Percentiles rank a stretch among this genome's conserved stretches.
Evolutionary conservation across 345 rosid species (phyloP).

Genomic region (Eucalyptus paniculata): DNA sequence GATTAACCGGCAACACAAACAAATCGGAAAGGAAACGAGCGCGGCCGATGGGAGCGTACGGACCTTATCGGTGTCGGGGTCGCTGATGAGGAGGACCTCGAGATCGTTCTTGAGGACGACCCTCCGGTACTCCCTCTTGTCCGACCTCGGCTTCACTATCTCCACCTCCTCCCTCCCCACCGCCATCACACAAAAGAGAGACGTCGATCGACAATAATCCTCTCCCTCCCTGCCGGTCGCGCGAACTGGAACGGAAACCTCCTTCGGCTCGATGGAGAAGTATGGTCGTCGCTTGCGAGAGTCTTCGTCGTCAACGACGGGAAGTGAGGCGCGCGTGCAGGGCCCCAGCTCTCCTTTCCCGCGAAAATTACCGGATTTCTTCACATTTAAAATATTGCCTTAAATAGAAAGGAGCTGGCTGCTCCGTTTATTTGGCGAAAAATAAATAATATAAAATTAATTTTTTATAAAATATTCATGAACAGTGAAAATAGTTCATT

Average conservation of each 20-base stretch:
- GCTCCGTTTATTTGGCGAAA: no score
- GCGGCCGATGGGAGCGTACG: not conserved
- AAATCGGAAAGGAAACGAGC: not conserved
- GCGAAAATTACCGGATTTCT: not conserved
- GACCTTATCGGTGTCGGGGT: constrained; percentile 86
- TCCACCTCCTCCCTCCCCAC: constrained; percentile 23
- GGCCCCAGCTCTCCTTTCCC: not conserved
- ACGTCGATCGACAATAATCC: not conserved
- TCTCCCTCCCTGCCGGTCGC: not conserved
- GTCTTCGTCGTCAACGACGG: not conserved
- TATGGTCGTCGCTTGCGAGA: not conserved
- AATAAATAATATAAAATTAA: no score
- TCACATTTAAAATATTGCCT: not conserved
- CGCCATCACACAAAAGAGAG: constrained; percentile 9
- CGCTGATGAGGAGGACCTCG: constrained; percentile 70
- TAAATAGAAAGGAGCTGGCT: not conserved
- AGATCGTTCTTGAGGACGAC: constrained; percentile 61
- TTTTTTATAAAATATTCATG: no score
- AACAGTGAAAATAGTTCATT: rapidly evolving
- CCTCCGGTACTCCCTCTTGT: constrained; percentile 58
- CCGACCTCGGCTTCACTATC: constrained; percentile 68
- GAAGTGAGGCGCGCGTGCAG: not conserved
- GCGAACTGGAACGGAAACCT: not conserved
- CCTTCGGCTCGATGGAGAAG: not conserved
- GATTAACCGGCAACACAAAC: not conserved